A percentile compares a stretch with the other conserved stretches of the same genome.
These are phyloP conservation scores for Anthostomella pinea DNA, from an alignment of 2,329 filamentous ascomycete species.

Conservation along the genomic window DNA sequence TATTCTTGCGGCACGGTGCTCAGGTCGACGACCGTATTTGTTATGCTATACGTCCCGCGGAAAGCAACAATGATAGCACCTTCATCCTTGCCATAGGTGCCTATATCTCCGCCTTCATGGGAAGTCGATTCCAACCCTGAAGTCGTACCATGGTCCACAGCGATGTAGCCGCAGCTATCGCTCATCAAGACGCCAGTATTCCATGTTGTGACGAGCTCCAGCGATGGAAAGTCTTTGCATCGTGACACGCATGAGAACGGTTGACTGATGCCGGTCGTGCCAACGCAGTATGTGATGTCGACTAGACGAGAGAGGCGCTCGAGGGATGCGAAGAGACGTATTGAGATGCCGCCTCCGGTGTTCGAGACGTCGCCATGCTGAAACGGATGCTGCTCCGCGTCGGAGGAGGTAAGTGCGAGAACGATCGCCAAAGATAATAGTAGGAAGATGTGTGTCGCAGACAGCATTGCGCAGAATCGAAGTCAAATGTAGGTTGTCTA, in stretches of 20 bases:
- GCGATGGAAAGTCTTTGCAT: conserved; percentile 76
- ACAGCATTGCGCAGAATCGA: too few relatives aligned
- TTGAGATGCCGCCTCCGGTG: conserved; percentile 45
- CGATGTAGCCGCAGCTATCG: conserved; percentile 92
- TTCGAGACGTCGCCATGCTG: conserved; percentile 6
- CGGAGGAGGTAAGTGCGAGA: conserved; percentile 14
- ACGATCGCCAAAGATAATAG: too few relatives aligned
- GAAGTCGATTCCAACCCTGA: too few relatives aligned
- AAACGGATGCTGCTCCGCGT: conserved; percentile 10
- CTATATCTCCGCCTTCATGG: conserved; percentile 3
- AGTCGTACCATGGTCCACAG: conserved; percentile 71
- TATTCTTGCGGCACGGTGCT: conserved; percentile 89
- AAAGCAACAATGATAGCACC: conserved; percentile 77
- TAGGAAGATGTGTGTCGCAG: too few relatives aligned
- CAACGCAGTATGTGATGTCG: conserved; percentile 93
- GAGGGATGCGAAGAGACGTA: conserved; percentile 70
- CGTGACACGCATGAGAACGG: conserved; percentile 85
- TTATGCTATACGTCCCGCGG: conserved; percentile 88
- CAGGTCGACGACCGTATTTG: conserved; percentile 87
- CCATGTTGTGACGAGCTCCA: conserved; percentile 82
- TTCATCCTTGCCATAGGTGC: conserved; percentile 11
- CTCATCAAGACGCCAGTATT: conserved; percentile 83
- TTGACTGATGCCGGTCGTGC: conserved; percentile 73
- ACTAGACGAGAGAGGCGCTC: conserved; percentile 89
- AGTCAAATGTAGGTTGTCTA: too few relatives aligned